A percentile compares a stretch with the other conserved stretches of the same genome.
Conservation (phyloP, 306 rosid genomes). For the Gleditsia sinensis region DNA sequence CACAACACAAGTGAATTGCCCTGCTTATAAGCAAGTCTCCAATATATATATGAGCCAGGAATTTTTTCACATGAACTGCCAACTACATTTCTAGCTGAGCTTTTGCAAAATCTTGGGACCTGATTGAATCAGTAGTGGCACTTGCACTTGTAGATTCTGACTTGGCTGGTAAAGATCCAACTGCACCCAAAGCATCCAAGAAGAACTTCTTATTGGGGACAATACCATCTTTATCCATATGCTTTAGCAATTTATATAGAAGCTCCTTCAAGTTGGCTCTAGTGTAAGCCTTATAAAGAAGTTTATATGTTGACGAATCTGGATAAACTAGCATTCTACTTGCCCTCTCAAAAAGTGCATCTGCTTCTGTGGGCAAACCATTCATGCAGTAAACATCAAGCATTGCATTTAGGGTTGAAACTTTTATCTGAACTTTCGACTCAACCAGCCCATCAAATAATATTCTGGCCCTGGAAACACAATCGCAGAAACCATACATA, state of each 20-base stretch:
- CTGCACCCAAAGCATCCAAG: slow-evolving; percentile 75
- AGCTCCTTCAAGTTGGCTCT: slow-evolving; percentile 80
- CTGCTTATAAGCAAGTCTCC: slow-evolving; percentile 22
- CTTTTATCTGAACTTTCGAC: slow-evolving; percentile 58
- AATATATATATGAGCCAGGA: background rate
- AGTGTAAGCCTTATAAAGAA: slow-evolving; percentile 87
- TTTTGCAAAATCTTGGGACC: slow-evolving; percentile 38
- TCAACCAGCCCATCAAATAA: slow-evolving; percentile 66
- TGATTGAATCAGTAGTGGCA: slow-evolving; percentile 41
- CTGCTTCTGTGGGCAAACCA: slow-evolving; percentile 82
- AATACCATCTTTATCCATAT: slow-evolving; percentile 85
- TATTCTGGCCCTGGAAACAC: slow-evolving; percentile 72
- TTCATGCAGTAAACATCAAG: slow-evolving; percentile 92
- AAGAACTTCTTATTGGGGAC: slow-evolving; percentile 89
- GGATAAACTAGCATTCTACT: slow-evolving; percentile 49
- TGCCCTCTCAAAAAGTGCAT: slow-evolving; percentile 62
- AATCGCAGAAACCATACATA: slow-evolving; percentile 78
- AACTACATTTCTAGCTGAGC: slow-evolving; percentile 36
- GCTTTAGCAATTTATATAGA: slow-evolving; percentile 64
- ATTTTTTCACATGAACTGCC: slow-evolving; percentile 6
- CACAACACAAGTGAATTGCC: slow-evolving; percentile 12
- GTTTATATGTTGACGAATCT: slow-evolving; percentile 79
- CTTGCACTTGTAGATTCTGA: slow-evolving; percentile 38
- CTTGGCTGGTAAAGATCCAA: slow-evolving; percentile 57
- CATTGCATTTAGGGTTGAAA: slow-evolving; percentile 87